These are phyloP conservation scores for Diplodia mutila DNA, from an alignment of 2,329 filamentous ascomycete species.

Conservation along the genomic window DNA sequence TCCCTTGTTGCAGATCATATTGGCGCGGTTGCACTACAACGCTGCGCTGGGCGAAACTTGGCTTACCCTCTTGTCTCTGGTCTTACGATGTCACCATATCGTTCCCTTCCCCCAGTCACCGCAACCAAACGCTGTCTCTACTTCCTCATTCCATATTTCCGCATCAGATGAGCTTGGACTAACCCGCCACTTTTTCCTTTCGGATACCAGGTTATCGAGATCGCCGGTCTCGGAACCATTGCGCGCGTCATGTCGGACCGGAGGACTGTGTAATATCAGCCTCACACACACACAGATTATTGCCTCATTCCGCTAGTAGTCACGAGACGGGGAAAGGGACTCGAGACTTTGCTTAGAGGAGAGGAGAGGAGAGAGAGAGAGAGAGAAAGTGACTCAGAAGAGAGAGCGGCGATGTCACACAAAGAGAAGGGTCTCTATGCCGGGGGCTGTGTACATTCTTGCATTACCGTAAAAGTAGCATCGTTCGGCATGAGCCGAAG, in stretches of 20 bases:
- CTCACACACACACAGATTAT: not conserved
- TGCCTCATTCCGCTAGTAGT: not conserved
- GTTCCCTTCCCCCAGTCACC: not conserved
- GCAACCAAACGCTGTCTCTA: slow-evolving; percentile 1
- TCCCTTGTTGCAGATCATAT: slow-evolving; percentile 22
- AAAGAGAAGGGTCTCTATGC: not conserved
- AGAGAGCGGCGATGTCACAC: not conserved
- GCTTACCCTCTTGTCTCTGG: not conserved
- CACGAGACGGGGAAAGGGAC: not conserved
- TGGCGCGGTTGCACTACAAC: slow-evolving; percentile 22
- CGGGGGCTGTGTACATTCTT: not conserved
- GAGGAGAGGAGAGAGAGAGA: too few species aligned
- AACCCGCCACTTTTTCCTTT: not conserved
- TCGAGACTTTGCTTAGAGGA: not conserved
- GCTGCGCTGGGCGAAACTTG: slow-evolving; percentile 5
- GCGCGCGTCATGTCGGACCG: slow-evolving; percentile 95
- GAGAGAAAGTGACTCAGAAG: not conserved
- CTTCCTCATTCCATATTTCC: slow-evolving; percentile 21
- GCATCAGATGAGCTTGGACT: not conserved
- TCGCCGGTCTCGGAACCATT: slow-evolving; percentile 86
- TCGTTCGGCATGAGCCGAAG: not conserved
- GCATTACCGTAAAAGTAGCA: not conserved
- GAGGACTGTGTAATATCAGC: slow-evolving; percentile 70
- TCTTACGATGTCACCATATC: slow-evolving; percentile 1
- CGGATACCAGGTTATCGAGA: slow-evolving; percentile 72